Evolutionary conservation across 1,284 basidiomycete genomes (phyloP).

Genomic region (Neolentinus lepideus): DNA sequence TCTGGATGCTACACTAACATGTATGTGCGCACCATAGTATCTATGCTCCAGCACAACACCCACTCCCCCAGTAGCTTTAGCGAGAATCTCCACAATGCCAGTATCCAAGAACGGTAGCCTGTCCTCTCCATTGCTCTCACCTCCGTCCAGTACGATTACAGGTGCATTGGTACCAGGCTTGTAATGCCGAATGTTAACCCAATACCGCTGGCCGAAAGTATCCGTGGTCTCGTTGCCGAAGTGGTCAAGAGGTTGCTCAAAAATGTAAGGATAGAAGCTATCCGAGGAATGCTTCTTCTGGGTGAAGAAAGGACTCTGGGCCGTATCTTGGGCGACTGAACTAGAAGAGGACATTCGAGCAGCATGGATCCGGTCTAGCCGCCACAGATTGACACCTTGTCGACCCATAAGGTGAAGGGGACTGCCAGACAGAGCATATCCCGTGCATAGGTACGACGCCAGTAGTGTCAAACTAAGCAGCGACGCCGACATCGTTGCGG

Average conservation of each 20-base stretch:
- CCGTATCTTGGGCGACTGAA: slow-evolving; percentile 7
- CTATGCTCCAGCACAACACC: slow-evolving; percentile 91
- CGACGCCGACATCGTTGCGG: neutral
- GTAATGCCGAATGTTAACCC: slow-evolving; percentile 86
- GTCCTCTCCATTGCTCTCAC: slow-evolving; percentile 75
- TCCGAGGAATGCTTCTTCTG: slow-evolving; percentile 9
- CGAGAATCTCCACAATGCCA: slow-evolving; percentile 82
- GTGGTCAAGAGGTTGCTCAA: slow-evolving; percentile 84
- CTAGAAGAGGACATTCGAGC: neutral
- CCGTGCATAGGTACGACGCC: neutral
- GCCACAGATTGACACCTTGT: slow-evolving; percentile 38
- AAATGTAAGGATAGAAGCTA: slow-evolving; percentile 58
- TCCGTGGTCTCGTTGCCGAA: slow-evolving; percentile 40
- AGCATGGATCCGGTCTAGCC: slow-evolving; percentile 16
- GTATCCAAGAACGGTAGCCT: slow-evolving; percentile 69
- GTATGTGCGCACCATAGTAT: slow-evolving; percentile 57
- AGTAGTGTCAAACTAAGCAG: neutral
- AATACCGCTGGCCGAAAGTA: slow-evolving; percentile 76
- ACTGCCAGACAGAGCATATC: neutral
- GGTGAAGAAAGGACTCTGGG: neutral
- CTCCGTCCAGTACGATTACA: slow-evolving; percentile 78
- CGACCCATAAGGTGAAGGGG: slow-evolving; percentile 15
- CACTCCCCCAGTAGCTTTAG: slow-evolving; percentile 77
- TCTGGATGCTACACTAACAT: slow-evolving; percentile 7
- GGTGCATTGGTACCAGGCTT: slow-evolving; percentile 63